A percentile compares a stretch with the other conserved stretches of the same genome.
These are phyloP conservation scores for Kalmusia sp. DNA, from an alignment of 2,329 filamentous ascomycete species.

Conservation along the genomic window DNA sequence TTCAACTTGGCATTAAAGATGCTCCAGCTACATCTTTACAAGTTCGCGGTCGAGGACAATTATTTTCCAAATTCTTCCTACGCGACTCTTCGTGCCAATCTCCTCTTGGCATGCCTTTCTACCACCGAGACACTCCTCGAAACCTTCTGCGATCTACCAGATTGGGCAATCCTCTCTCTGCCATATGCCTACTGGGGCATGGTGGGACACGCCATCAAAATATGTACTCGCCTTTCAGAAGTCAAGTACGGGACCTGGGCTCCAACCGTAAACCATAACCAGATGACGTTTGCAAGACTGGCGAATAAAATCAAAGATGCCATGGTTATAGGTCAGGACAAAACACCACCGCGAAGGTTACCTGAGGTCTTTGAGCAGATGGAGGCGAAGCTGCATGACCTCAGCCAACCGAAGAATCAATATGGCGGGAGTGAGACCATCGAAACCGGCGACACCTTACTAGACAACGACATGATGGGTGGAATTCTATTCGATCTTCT, in stretches of 20 bases:
- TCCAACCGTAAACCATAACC: neutral
- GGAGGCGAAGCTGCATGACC: conserved; percentile 1
- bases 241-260: conserved; percentile 11
- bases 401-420: neutral
- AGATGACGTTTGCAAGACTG: neutral
- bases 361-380: conserved; percentile 7
- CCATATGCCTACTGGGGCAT: conserved; percentile 13
- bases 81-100: conserved; percentile 9
- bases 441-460: neutral
- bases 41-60: conserved; percentile 9
- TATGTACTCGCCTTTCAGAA: conserved; percentile 10
- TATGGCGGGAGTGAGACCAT: neutral
- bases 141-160: conserved; percentile 7
- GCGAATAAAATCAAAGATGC: conserved; percentile 5
- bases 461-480: conserved; percentile 6
- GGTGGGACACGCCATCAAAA: conserved; percentile 11
- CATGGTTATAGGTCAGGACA: neutral
- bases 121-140: conserved; percentile 7
- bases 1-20: conserved; percentile 6
- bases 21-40: conserved; percentile 12
- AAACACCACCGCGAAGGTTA: conserved; percentile 5
- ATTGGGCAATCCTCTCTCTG: conserved; percentile 6
- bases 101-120: conserved; percentile 11
- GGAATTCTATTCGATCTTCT: conserved; percentile 11
- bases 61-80: conserved; percentile 1